Evolutionary conservation across 208 protist species (phyloP), one percentile per base, ranked within the genome.

Genomic region (Wallacemonas rigidus): DNA sequence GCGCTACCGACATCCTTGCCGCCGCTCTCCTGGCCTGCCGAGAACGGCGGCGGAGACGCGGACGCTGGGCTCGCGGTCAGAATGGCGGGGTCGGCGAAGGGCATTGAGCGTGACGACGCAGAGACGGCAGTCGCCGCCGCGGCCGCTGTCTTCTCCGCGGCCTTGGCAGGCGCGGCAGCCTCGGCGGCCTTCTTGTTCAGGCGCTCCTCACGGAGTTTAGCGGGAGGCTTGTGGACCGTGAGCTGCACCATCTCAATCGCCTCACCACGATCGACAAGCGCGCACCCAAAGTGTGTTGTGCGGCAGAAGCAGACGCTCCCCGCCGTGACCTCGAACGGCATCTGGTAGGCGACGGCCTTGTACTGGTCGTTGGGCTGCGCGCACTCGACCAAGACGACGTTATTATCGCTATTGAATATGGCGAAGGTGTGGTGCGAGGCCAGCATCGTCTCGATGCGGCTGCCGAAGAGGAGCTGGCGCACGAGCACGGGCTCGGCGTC

Each of bases 221-320:
- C n/a, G 48, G 64, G 50, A 0, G 64, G 51, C 64, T 69, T 58
- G 50, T 36, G 56, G 5, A 69, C 11, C 14, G 61, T 61, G 15
- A 90, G 75, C 63, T 90, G 82, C 50, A 75, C 85, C 62, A 88
- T 79, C 40, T 84, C 64, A 3, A 88, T 78, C 12, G 75, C 63
- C 53, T 67, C 76, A 15, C 76, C 61, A 40, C 45, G 39, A 67
- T 86, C 81, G 8, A 85, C 77, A 1, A 90, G 72, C 50, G 87
- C 71, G 53, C 65, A 77, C 35, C 74, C 79, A 55, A 83, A 87
- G 74, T 68, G 69, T 7, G 67, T 56, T 8, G 78, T 80, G 45
- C 86, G 79, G 74, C 88, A 87, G 69, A 91, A 95, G 73, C 90
- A 90, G 26, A 93, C 78, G 17, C 87, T 89, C 7, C 70, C 60